These are phyloP conservation scores for Trypanosomatidae sp. DNA, from an alignment of 208 protist genomes.

Conservation along the genomic window DNA sequence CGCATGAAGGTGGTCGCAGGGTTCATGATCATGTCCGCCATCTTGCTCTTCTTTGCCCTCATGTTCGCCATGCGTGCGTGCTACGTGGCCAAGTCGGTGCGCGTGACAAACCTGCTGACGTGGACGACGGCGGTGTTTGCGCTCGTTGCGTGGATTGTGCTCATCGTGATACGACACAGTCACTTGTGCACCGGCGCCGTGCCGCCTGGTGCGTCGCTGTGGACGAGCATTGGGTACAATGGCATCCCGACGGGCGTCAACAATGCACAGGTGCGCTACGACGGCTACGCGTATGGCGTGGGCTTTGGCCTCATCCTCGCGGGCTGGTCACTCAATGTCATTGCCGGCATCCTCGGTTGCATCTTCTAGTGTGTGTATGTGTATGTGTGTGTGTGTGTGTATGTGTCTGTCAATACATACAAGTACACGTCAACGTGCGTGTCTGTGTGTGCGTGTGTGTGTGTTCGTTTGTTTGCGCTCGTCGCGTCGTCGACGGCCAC, in stretches of 20 bases:
- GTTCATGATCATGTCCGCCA: conserved; percentile 26
- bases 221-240: conserved; percentile 26
- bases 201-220: conserved; percentile 11
- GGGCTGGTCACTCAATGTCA: conserved; percentile 11
- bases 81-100: conserved; percentile 7
- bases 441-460: no score
- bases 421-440: no score
- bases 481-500: no score
- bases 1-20: conserved; percentile 29
- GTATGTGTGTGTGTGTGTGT: not conserved
- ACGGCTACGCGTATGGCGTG: conserved; percentile 14
- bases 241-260: conserved; percentile 24
- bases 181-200: conserved; percentile 15
- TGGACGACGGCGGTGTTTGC: conserved; percentile 13
- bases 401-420: conserved; percentile 1
- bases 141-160: conserved; percentile 16
- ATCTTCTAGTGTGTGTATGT: not conserved
- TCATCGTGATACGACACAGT: conserved; percentile 9
- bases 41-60: conserved; percentile 24
- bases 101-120: conserved; percentile 7
- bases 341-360: conserved; percentile 8
- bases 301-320: conserved; percentile 20
- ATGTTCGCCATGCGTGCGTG: conserved; percentile 16
- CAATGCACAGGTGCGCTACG: conserved; percentile 13
- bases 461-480: no score